Percentiles rank a stretch among this genome's conserved stretches.
These are phyloP conservation scores for Rhodotorula sp. DNA, from an alignment of 1,284 basidiomycete genomes.

Conservation along the genomic window DNA sequence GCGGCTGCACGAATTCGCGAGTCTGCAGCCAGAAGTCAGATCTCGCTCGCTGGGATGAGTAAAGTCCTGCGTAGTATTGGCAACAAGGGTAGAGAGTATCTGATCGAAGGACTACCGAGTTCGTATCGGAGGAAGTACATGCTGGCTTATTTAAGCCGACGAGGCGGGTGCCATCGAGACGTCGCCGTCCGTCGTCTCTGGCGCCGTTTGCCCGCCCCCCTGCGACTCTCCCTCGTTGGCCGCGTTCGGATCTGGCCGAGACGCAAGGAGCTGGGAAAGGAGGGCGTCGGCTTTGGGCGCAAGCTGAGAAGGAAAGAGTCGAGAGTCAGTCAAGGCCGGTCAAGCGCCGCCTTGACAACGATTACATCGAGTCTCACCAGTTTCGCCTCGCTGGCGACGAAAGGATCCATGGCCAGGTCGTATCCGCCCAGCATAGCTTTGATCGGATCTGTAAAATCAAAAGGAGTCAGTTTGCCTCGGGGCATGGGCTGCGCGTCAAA, in stretches of 20 bases:
- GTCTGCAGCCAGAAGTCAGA: neutral
- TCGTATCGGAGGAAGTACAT: neutral
- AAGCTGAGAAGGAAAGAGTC: neutral
- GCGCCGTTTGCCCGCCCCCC: too few relatives aligned
- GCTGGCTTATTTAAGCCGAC: too few relatives aligned
- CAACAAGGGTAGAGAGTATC: neutral
- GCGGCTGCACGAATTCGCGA: too few relatives aligned
- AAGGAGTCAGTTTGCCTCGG: neutral
- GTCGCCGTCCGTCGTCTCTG: too few relatives aligned
- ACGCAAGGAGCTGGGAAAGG: neutral
- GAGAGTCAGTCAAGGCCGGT: neutral
- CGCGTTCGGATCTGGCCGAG: neutral
- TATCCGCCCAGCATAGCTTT: slow-evolving; percentile 5
- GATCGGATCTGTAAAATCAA: neutral
- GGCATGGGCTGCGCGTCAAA: too few relatives aligned
- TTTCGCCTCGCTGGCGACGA: neutral
- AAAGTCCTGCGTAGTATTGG: neutral
- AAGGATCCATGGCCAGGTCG: slow-evolving; percentile 3
- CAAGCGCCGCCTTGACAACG: too few relatives aligned
- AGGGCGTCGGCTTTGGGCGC: neutral
- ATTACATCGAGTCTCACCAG: neutral
- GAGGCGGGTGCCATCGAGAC: too few relatives aligned
- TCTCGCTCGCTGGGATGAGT: neutral
- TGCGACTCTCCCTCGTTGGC: too few relatives aligned
- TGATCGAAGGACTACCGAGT: neutral